Evolutionary conservation across 2,329 filamentous ascomycete species (phyloP).

Genomic region (Clonostachys byssicola): DNA sequence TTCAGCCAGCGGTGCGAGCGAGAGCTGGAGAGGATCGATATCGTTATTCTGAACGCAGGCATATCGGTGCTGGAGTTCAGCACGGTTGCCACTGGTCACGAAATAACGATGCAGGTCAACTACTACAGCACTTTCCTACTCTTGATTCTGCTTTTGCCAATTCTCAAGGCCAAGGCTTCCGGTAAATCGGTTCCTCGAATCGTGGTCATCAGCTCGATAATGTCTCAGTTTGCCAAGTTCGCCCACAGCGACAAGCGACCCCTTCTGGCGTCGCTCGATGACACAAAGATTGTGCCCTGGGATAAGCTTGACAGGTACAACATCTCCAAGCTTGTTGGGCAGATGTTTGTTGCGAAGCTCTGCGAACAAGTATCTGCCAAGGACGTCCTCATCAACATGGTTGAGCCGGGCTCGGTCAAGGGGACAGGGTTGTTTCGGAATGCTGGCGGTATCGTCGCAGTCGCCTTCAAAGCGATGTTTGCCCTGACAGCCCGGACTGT

Average conservation of each 20-base stretch:
- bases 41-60: slow-evolving; percentile 39
- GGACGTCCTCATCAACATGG: slow-evolving; percentile 27
- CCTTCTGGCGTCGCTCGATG: slow-evolving; percentile 18
- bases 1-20: slow-evolving; percentile 18
- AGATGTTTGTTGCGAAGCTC: slow-evolving; percentile 29
- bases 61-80: slow-evolving; percentile 13
- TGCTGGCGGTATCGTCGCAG: slow-evolving; percentile 1
- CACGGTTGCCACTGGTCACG: slow-evolving; percentile 23
- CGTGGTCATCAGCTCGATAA: slow-evolving; percentile 17
- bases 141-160: slow-evolving; percentile 20
- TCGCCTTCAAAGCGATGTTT: slow-evolving; percentile 4
- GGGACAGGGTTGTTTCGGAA: slow-evolving; percentile 14
- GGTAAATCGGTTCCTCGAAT: no score
- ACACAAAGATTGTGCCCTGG: slow-evolving; percentile 5
- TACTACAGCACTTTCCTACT: slow-evolving; percentile 26
- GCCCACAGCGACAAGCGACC: slow-evolving; percentile 13
- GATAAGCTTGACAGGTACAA: slow-evolving; percentile 16
- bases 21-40: slow-evolving; percentile 30
- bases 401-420: slow-evolving; percentile 23
- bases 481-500: slow-evolving; percentile 15
- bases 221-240: slow-evolving; percentile 16
- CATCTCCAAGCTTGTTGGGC: slow-evolving; percentile 20
- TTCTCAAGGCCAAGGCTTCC: slow-evolving; percentile 10
- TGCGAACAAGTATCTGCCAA: slow-evolving; percentile 22
- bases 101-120: slow-evolving; percentile 34